A percentile compares a stretch with the other conserved stretches of the same genome.
These are phyloP conservation scores for Trichoderma sp. DNA, from an alignment of 2,329 filamentous ascomycete genomes.

Conservation along the genomic window DNA sequence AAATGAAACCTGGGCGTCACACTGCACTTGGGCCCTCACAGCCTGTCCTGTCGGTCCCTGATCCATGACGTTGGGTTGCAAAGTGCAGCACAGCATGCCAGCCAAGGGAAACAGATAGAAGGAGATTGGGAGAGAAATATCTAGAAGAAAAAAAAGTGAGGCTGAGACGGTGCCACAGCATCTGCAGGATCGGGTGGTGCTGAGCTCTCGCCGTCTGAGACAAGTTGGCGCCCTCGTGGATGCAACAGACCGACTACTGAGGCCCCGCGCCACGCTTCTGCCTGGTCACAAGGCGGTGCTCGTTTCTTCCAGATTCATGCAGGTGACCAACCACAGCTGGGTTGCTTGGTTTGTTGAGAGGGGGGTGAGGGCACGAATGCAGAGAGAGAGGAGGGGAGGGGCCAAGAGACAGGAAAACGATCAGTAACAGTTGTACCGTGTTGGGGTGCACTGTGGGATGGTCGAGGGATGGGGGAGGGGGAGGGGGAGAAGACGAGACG, in stretches of 20 bases:
- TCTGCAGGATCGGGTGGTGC: not conserved
- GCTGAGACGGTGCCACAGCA: conserved; percentile 16
- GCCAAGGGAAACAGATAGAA: not conserved
- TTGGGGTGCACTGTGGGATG: conserved; percentile 7
- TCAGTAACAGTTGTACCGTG: conserved; percentile 1
- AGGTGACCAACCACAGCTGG: conserved; percentile 18
- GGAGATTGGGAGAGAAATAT: not conserved
- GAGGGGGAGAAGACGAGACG: not conserved
- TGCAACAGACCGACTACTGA: not conserved
- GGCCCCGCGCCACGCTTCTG: conserved; percentile 20
- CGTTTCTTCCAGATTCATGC: conserved; percentile 19
- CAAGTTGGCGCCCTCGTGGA: conserved; percentile 19
- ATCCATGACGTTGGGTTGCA: not conserved
- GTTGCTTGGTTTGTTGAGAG: not conserved
- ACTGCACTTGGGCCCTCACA: not conserved
- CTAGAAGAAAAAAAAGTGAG: not conserved
- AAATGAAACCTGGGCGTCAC: not conserved
- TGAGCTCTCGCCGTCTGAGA: not conserved
- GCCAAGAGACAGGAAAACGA: not conserved
- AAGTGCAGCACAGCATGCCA: not conserved
- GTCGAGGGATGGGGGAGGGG: too few species aligned
- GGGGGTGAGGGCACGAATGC: not conserved
- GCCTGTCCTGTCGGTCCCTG: not conserved
- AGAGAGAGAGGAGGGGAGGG: not conserved
- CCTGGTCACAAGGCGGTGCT: conserved; percentile 25